These are phyloP conservation scores for Fusarium illudens DNA, from an alignment of 2,329 filamentous ascomycete species.

Conservation along the genomic window DNA sequence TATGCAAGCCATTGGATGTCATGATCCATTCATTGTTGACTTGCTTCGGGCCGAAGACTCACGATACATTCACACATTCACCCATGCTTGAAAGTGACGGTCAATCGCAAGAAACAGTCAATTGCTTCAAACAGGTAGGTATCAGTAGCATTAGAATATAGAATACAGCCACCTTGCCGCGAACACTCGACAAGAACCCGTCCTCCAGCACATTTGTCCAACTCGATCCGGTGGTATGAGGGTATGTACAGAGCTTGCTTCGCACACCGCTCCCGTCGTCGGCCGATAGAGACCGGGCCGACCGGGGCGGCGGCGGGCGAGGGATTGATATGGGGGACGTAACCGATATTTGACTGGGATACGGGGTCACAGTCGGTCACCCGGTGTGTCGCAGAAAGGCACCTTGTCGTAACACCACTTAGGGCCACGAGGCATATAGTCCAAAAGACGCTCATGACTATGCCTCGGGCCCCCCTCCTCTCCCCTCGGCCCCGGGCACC, in stretches of 20 bases:
- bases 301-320: slow-evolving; percentile 22
- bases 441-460: slow-evolving; percentile 28
- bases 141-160: slow-evolving; percentile 49
- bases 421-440: slow-evolving; percentile 28
- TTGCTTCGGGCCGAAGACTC: background rate
- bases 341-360: slow-evolving; percentile 40
- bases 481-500: slow-evolving; percentile 25
- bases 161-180: slow-evolving; percentile 42
- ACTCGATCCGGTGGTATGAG: slow-evolving; percentile 33
- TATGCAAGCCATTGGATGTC: background rate
- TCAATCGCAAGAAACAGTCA: slow-evolving; percentile 6
- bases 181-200: slow-evolving; percentile 45
- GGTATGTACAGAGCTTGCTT: slow-evolving; percentile 39
- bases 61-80: background rate
- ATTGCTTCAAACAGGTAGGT: slow-evolving; percentile 45
- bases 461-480: slow-evolving; percentile 38
- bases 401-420: slow-evolving; percentile 40
- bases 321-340: slow-evolving; percentile 37
- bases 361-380: slow-evolving; percentile 44
- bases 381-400: slow-evolving; percentile 42
- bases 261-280: slow-evolving; percentile 22
- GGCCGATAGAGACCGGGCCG: slow-evolving; percentile 9
- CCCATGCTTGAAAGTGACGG: background rate
- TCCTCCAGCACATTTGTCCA: slow-evolving; percentile 43
- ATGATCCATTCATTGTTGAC: background rate